Base-by-base conservation (phyloP, 2,329 filamentous ascomycete genomes). In the Atkinsonella texensis region DNA sequence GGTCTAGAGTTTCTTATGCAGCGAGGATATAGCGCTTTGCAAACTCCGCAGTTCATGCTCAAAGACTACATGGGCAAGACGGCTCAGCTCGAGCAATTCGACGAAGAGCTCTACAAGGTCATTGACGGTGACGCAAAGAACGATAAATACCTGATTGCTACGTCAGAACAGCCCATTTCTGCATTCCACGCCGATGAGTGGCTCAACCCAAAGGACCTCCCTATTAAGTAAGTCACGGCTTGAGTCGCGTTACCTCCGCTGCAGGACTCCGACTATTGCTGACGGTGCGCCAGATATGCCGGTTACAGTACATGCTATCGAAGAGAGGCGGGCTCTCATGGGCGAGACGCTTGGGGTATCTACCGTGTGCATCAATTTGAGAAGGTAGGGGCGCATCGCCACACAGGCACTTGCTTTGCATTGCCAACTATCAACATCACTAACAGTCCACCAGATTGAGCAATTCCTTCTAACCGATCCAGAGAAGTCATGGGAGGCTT, bases 361-460 rank as follows among this genome's bases (percentile, higher is more conserved):
- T 98, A 96, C 79, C 85, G 93, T 57, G 90, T 97, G 31, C 93
- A 98, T 68, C 91, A 98, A 68, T 98, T 97, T 63, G 91, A 97
- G 69, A 96, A 94, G 79, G 84, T 81, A 52, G 40, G 20, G 40
- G 20, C n/a, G 9, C 17, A 35, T 31, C 17, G 13, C 17, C 17
- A 31, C 23, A 18, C 38, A 32, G 20, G 28, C 28, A 13, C 12
- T 35, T 23, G 8, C 35, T 38, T 38, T 39, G 18, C 7, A 28
- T 46, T 10, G 23, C 35, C 28, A 32, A 12, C 15, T 8, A 31
- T 31, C 28, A 28, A 12, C 15, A 8, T 41, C 35, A 33, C 45
- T 55, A 31, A 57, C 51, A 8, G 42, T 41, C 15, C 15, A 8
- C 48, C 23, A 67, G 65, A 80, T 88, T 50, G 85, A 90, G 64